A percentile compares a stretch with the other conserved stretches of the same genome.
Evolutionary conservation across 257 asterid species (phyloP).

Genomic region (Solanum etuberosum): DNA sequence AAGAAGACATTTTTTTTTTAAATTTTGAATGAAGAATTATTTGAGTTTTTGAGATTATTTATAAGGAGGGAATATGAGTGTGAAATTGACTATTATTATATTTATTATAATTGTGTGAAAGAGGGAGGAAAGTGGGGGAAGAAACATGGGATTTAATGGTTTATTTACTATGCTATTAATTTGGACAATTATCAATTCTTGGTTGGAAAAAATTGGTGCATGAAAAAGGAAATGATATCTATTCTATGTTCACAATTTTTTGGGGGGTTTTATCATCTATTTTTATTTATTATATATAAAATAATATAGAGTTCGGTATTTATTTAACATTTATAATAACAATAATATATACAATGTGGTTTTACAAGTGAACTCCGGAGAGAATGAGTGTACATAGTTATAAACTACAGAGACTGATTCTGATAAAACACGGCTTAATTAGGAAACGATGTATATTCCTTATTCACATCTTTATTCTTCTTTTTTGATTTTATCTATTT

Average conservation of each 20-base stretch:
- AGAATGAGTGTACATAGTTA: background rate
- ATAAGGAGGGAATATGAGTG: background rate
- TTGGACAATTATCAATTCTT: background rate
- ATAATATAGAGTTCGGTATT: background rate
- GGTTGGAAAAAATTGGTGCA: background rate
- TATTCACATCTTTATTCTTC: background rate
- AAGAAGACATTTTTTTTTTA: constrained; percentile 3
- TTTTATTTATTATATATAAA: background rate
- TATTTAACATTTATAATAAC: background rate
- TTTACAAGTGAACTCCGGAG: background rate
- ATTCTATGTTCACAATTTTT: background rate
- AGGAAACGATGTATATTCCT: background rate
- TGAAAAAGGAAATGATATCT: background rate
- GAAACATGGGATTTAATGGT: constrained; percentile 1
- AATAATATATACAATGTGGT: too few relatives aligned
- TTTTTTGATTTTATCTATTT: background rate
- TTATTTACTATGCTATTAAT: background rate
- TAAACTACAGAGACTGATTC: too few relatives aligned
- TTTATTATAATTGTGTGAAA: background rate
- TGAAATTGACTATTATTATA: background rate
- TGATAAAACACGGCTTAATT: too few relatives aligned
- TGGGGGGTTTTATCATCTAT: background rate
- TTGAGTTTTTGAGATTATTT: constrained; percentile 5
- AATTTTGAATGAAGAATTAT: constrained; percentile 1
- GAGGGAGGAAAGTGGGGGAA: background rate